A percentile compares a stretch with the other conserved stretches of the same genome.
Evolutionary conservation across 2,329 filamentous ascomycete species (phyloP).

Genomic region (Hypoxylon sp.): DNA sequence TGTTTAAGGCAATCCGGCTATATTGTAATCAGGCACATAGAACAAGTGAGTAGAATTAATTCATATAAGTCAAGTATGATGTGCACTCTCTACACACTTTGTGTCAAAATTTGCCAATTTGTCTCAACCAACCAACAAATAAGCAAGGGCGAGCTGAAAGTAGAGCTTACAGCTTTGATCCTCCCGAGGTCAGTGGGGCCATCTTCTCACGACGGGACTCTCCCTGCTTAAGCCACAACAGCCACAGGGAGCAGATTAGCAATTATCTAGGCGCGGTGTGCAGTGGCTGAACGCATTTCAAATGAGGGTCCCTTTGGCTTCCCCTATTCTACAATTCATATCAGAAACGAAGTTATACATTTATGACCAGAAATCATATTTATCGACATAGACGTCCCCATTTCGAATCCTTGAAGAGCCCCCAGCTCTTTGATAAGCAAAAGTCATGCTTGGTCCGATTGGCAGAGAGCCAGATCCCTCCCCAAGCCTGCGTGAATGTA

Average conservation of each 20-base stretch:
- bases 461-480: background rate
- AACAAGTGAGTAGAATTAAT: background rate
- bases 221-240: slow-evolving; percentile 7
- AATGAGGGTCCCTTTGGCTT: background rate
- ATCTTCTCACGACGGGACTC: background rate
- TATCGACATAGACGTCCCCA: slow-evolving; percentile 10
- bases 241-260: background rate
- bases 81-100: background rate
- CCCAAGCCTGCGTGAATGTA: too few species aligned
- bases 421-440: slow-evolving; percentile 8
- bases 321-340: background rate
- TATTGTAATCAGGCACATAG: background rate
- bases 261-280: too few species aligned
- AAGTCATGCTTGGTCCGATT: slow-evolving; percentile 7
- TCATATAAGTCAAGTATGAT: background rate
- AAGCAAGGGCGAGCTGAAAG: background rate
- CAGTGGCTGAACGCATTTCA: background rate
- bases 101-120: background rate
- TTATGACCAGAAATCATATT: slow-evolving; percentile 1
- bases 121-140: background rate
- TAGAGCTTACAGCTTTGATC: background rate
- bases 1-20: slow-evolving; percentile 5
- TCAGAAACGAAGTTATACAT: too few species aligned
- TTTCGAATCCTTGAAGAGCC: slow-evolving; percentile 5
- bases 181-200: slow-evolving; percentile 18